Evolutionary conservation across 2,329 filamentous ascomycete genomes (phyloP), one percentile per base, ranked within the genome.

Genomic region (Botrytis aclada): DNA sequence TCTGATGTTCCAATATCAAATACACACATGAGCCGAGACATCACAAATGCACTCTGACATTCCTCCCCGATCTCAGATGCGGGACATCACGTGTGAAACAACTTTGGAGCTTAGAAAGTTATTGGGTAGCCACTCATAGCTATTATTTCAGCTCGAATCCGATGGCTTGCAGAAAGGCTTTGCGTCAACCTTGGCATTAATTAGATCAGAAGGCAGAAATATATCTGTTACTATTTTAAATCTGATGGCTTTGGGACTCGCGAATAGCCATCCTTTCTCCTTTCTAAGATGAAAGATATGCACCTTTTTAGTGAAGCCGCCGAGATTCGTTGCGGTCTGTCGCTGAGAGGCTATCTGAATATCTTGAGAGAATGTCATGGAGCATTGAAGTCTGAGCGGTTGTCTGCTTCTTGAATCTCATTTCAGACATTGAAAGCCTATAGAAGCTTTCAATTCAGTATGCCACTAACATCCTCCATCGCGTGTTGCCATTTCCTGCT

Each of bases 121-220:
- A 56, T 70, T 65, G 69, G 69, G 58, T 64, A 63, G 45, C n/a
- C 43, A 43, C 18, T 58, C 51, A 56, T 34, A 29, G 54, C 41
- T 45, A 7, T 32, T 29, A 39, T n/a, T 64, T 47, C 69, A 70
- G 69, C 66, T 63, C 66, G 45, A 45, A 51, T 29, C 65, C 71
- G 66, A 58, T 64, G 58, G 66, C 71, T 63, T 51, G 34, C 65
- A 70, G 58, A 20, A 5, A 72, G 34, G 34, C 51, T n/a, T 69
- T 16, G 6, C 20, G 32, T 41, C 16, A 25, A 25, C 32, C 70
- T 72, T 72, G 62, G 51, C 37, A 37, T 67, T 34, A 67, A 43
- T 58, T 39, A 67, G 39, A 37, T 45, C 29, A 61, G 62, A 72
- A 34, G 45, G 54, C n/a, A 72, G 32, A 51, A 18, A 45, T 29